Evolutionary conservation across 805 yeast species (phyloP).

Genomic region (Zygosaccharomyces bailii): DNA sequence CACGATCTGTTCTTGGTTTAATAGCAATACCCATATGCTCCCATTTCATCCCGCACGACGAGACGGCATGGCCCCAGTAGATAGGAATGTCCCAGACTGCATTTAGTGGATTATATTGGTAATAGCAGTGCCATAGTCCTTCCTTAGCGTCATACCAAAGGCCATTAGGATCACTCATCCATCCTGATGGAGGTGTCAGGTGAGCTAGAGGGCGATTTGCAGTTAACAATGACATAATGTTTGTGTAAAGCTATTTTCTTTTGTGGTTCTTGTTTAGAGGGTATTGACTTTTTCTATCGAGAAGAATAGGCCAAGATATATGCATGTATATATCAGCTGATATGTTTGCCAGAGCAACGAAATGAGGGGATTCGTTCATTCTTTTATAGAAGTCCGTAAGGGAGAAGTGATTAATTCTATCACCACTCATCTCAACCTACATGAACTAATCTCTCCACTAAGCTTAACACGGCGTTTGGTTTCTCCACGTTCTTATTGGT

Average conservation of each 20-base stretch:
- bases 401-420: not conserved
- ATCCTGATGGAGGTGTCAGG: constrained; percentile 37
- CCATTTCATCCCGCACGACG: constrained; percentile 38
- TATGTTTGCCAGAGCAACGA: not conserved
- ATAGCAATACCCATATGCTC: constrained; percentile 35
- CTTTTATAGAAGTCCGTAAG: not conserved
- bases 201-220: constrained; percentile 28
- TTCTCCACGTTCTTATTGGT: constrained; percentile 13
- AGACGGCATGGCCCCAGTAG: constrained; percentile 44
- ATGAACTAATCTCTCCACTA: constrained; percentile 41
- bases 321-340: not conserved
- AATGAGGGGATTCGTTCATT: not conserved
- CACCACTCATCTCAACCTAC: constrained; percentile 13
- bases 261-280: not conserved
- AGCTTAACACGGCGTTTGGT: constrained; percentile 38
- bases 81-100: constrained; percentile 36
- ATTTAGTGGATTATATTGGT: constrained; percentile 39
- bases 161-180: constrained; percentile 48
- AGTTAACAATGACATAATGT: not conserved
- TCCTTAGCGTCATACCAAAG: constrained; percentile 35
- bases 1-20: constrained; percentile 27
- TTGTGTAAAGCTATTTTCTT: not conserved
- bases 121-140: constrained; percentile 38
- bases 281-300: not conserved
- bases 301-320: not conserved